phyloP scores from a whole-genome alignment of 352 stramenopile genomes.

The Globisporangium radiosum region DNA sequence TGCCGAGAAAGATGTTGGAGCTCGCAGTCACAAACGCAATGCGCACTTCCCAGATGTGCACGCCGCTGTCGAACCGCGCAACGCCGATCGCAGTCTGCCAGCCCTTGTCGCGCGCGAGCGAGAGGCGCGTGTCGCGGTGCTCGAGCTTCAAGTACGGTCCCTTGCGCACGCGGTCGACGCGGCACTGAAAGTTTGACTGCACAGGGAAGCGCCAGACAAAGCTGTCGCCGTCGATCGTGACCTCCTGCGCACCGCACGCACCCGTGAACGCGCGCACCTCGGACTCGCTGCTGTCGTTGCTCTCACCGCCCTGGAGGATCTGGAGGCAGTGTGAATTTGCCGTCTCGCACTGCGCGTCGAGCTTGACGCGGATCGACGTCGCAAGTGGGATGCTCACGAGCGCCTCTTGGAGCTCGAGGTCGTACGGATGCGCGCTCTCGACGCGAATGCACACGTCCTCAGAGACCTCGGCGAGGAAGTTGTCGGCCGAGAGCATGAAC shows the following conservation, averaged over 20 bases:
- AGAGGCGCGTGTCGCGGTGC: constrained; percentile 75
- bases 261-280: constrained; percentile 84
- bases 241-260: constrained; percentile 70
- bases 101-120: constrained; percentile 79
- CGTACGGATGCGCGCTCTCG: constrained; percentile 74
- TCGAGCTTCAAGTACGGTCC: constrained; percentile 88
- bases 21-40: constrained; percentile 85
- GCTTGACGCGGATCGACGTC: constrained; percentile 76
- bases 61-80: constrained; percentile 73
- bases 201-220: constrained; percentile 87
- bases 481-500: constrained; percentile 85
- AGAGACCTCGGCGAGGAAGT: constrained; percentile 81
- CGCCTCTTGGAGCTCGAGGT: constrained; percentile 73
- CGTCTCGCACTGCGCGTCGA: constrained; percentile 71
- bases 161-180: constrained; percentile 79
- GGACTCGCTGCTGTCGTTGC: constrained; percentile 44
- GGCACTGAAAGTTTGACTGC: constrained; percentile 86
- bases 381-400: constrained; percentile 77
- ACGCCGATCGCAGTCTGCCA: constrained; percentile 88
- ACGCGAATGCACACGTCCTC: constrained; percentile 79
- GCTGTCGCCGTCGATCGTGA: constrained; percentile 81
- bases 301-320: constrained; percentile 73
- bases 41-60: constrained; percentile 87
- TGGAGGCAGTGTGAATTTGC: constrained; percentile 84
- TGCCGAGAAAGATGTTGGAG: constrained; percentile 87